These are phyloP conservation scores for Yamadazyma buinensis DNA, from an alignment of 1,139 yeast genomes.

Conservation along the genomic window DNA sequence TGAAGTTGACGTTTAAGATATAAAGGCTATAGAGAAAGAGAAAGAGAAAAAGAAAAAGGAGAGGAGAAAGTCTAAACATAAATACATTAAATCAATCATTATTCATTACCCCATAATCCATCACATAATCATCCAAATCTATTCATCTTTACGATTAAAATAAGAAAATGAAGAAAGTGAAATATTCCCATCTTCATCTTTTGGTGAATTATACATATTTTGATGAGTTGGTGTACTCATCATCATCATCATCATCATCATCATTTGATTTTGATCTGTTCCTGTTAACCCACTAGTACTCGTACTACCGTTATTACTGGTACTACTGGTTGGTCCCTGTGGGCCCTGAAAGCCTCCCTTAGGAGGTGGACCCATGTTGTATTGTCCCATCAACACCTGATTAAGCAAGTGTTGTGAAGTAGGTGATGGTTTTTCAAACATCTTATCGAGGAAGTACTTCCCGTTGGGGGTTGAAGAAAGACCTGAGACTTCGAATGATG, in stretches of 20 bases:
- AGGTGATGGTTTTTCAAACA: slow-evolving; percentile 41
- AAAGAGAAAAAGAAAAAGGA: no score
- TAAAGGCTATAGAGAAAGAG: background rate
- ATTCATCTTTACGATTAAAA: slow-evolving; percentile 8
- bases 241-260: slow-evolving; percentile 39
- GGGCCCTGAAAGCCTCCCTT: no score
- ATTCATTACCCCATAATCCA: no score
- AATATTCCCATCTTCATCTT: slow-evolving; percentile 11
- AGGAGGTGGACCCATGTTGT: slow-evolving; percentile 35
- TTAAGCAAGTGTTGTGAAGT: slow-evolving; percentile 21
- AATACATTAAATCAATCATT: slow-evolving; percentile 6
- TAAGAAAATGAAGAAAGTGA: slow-evolving; percentile 15
- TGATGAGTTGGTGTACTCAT: slow-evolving; percentile 47
- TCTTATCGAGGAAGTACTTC: slow-evolving; percentile 36
- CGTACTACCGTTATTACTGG: background rate
- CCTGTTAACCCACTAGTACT: background rate
- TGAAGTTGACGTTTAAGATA: no score
- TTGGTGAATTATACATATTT: slow-evolving; percentile 15
- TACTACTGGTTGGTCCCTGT: background rate
- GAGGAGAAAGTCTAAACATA: background rate
- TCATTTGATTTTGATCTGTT: slow-evolving; percentile 10
- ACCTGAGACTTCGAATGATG: slow-evolving; percentile 21
- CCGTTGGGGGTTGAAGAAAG: slow-evolving; percentile 42
- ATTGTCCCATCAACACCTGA: slow-evolving; percentile 20
- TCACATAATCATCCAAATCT: no score